Evolutionary conservation across 2,329 filamentous ascomycete species (phyloP), one percentile per base, ranked within the genome.

Genomic region (Fusarium hostae): DNA sequence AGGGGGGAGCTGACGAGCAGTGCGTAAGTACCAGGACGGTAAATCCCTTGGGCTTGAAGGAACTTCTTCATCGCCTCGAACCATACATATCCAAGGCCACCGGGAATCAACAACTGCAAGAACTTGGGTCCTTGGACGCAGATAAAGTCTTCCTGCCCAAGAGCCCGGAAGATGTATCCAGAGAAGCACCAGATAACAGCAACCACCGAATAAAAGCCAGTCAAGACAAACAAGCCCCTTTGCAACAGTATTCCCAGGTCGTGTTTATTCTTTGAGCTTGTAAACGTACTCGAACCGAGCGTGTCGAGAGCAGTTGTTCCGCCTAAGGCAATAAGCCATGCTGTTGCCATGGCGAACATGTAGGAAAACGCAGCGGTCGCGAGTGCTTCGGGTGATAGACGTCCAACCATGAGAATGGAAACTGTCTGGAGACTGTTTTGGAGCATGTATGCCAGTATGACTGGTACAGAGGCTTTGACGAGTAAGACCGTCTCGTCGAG

Each of bases 341-440:
- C 94, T 2, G 93, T 94, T 26, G 92, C 90, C 92, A 95, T 94
- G 59, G 94, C 94, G 75, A 97, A 97, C 94, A 97, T 97, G 84
- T 96, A 95, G 4, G 92, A 93, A 77, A 97, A 97, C 1, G 94
- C 94, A 2, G 93, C 91, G 0, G 92, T 93, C 1, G 94, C 93
- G 10, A 97, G 83, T 3, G 94, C 90, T 79, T 96, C 92, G 2
- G 94, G 91, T 0, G 92, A 95, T 1, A 94, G 83, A 5, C 93
- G 90, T 13, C 94, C 94, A 6, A 94, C 93, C 40, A 97, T 90
- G 48, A 97, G 83, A 8, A 97, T 92, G 0, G 93, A 96, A 3
- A 92, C 79, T 0, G 94, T 97, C 78, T 97, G 94, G 0, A 97
- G 84, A 9, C 92, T 94, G 79, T 95, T 97, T 68, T 97, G 94